Evolutionary conservation across 2,329 filamentous ascomycete genomes (phyloP).

Genomic region (Aureobasidium sp.): DNA sequence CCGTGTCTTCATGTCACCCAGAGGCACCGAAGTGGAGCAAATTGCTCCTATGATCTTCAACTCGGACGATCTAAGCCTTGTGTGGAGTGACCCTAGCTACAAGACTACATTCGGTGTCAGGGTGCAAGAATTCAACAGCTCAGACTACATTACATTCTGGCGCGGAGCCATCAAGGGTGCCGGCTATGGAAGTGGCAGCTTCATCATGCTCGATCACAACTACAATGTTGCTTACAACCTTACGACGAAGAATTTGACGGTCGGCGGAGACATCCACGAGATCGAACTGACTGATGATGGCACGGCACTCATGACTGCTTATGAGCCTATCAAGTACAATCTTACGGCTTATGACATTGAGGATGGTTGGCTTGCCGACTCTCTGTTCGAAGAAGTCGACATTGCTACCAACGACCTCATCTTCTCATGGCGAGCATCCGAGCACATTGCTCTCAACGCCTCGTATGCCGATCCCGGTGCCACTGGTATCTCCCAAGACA

Average conservation of each 20-base stretch:
- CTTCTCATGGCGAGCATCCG: slow-evolving; percentile 36
- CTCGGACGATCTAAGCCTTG: slow-evolving; percentile 22
- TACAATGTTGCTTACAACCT: slow-evolving; percentile 26
- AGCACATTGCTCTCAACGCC: slow-evolving; percentile 29
- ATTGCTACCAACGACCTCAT: slow-evolving; percentile 34
- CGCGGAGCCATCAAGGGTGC: slow-evolving; percentile 32
- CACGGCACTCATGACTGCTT: slow-evolving; percentile 40
- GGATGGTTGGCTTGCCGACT: slow-evolving; percentile 38
- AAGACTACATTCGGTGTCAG: slow-evolving; percentile 41
- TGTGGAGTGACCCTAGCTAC: slow-evolving; percentile 27
- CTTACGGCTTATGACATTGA: slow-evolving; percentile 22
- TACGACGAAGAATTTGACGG: slow-evolving; percentile 29
- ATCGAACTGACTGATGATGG: slow-evolving; percentile 35
- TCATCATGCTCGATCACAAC: slow-evolving; percentile 29
- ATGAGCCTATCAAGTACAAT: slow-evolving; percentile 29
- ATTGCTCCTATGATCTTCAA: slow-evolving; percentile 28
- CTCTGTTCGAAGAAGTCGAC: slow-evolving; percentile 39
- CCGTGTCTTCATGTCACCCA: slow-evolving; percentile 15
- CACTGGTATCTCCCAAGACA: slow-evolving; percentile 30
- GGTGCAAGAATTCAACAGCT: slow-evolving; percentile 30
- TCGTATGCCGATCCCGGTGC: slow-evolving; percentile 32
- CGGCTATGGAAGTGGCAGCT: slow-evolving; percentile 29
- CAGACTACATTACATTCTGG: slow-evolving; percentile 35
- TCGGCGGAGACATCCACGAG: slow-evolving; percentile 38
- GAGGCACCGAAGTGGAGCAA: slow-evolving; percentile 16